Evolutionary conservation across 1,139 yeast genomes (phyloP).

Genomic region (Hyphopichia fennica): DNA sequence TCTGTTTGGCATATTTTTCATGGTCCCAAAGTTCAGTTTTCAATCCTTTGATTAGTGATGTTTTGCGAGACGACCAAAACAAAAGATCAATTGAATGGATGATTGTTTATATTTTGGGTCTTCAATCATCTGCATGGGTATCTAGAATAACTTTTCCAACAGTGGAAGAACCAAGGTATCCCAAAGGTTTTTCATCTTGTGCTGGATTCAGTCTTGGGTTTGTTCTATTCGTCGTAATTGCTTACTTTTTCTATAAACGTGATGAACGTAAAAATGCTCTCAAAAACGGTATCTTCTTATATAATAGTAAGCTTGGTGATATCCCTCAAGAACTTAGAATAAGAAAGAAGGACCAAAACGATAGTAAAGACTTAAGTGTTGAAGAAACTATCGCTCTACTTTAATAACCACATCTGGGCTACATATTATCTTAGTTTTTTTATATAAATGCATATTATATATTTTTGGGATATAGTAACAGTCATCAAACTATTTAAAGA

Average conservation of each 20-base stretch:
- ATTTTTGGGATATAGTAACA: not conserved
- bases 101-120: constrained; percentile 24
- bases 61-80: constrained; percentile 22
- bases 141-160: constrained; percentile 36
- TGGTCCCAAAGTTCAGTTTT: constrained; percentile 25
- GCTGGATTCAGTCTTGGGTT: constrained; percentile 22
- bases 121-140: constrained; percentile 28
- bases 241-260: constrained; percentile 49
- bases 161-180: constrained; percentile 49
- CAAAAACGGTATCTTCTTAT: constrained; percentile 44
- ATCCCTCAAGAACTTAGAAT: constrained; percentile 9
- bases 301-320: constrained; percentile 29
- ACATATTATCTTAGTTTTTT: not conserved
- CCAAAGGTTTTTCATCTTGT: constrained; percentile 43
- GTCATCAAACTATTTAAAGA: not conserved
- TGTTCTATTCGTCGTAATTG: constrained; percentile 19
- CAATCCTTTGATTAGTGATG: constrained; percentile 22
- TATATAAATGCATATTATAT: not conserved
- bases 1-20: constrained; percentile 16
- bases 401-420: not conserved
- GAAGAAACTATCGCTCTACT: not conserved
- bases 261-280: constrained; percentile 49
- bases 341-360: not conserved
- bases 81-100: constrained; percentile 27
- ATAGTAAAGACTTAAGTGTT: not conserved